Base-by-base conservation (phyloP, 2,329 filamentous ascomycete species). In the Cercospora sp. region DNA sequence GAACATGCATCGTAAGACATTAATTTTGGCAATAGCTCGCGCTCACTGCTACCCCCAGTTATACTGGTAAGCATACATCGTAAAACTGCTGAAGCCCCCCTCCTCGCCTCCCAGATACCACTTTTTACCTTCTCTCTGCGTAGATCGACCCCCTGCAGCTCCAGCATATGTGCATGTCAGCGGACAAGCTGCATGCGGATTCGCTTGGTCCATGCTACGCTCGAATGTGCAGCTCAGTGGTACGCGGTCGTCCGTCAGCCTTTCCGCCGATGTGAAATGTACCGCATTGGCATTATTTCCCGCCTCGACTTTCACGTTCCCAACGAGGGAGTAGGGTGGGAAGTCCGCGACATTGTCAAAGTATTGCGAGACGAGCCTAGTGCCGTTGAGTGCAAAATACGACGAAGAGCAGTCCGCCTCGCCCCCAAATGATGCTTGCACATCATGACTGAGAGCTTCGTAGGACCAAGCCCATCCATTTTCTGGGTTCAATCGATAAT, bases 261-360 rank as follows among this genome's bases (percentile, higher is more conserved):
- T 16, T 23, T 28, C 23, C 2, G 16, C 2, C n/a, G 28, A 55
- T 16, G 61, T 26, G 45, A 64, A 64, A 23, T 28, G 33, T 20
- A 64, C 61, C 3, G 16, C 16, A 45, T 31, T 26, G 2, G 48
- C 45, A 20, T 31, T 53, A 12, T 57, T 6, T 20, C 48, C 48
- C 3, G 48, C 18, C 5, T 30, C 20, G 4, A 28, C 4, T 28
- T 57, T 53, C 12, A 57, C 61, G 18, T 64, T 64, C 9, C 61
- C 61, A 6, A 64, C 68, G 13, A 65, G 30, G 18, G 66, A 64
- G 63, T 64, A 69, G 10, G 67, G 58, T n/a, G 61, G 61, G 23
- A 55, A 64, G 30, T 36, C 26, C 13, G 28, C 45, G 12, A 20
- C 20, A 23, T 23, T 18, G 48, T 42, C 61, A n/a, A 36, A 57